Conservation (phyloP, 305 asterid genomes). For the Lippia alba region DNA sequence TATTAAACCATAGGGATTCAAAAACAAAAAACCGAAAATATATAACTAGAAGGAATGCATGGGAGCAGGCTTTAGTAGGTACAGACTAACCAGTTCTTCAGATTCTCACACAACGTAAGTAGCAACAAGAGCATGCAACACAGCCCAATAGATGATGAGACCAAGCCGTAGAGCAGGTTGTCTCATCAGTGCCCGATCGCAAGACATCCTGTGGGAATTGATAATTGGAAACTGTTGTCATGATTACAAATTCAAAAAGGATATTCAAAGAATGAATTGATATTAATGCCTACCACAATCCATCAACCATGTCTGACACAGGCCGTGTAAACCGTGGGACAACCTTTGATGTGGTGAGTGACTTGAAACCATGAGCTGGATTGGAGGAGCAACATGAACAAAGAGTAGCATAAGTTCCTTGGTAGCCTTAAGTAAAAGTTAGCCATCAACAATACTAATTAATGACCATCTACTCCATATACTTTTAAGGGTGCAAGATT, state of each 20-base stretch:
- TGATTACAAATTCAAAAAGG: constrained; percentile 4
- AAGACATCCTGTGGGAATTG: constrained; percentile 77
- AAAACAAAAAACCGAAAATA: neutral
- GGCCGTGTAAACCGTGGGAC: constrained; percentile 96
- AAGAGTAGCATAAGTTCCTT: constrained; percentile 24
- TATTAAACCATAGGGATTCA: constrained; percentile 1
- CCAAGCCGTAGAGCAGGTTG: constrained; percentile 95
- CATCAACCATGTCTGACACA: constrained; percentile 83
- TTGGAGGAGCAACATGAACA: constrained; percentile 25
- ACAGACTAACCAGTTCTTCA: constrained; percentile 43
- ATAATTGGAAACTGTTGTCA: constrained; percentile 18
- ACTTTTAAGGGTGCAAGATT: neutral
- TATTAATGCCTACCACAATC: constrained; percentile 72
- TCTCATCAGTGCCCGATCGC: constrained; percentile 96
- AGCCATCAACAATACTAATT: constrained; percentile 17
- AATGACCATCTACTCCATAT: constrained; percentile 9
- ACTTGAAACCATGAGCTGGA: constrained; percentile 99
- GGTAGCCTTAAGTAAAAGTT: neutral
- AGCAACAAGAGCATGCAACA: constrained; percentile 84
- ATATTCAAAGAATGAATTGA: constrained; percentile 1
- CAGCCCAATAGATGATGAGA: constrained; percentile 87
- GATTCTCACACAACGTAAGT: constrained; percentile 70
- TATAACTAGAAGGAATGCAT: neutral
- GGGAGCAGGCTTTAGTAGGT: constrained; percentile 21
- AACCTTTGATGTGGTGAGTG: constrained; percentile 87